These are phyloP conservation scores for Myrmaecium sp. DNA, from an alignment of 2,329 filamentous ascomycete species.

Conservation along the genomic window DNA sequence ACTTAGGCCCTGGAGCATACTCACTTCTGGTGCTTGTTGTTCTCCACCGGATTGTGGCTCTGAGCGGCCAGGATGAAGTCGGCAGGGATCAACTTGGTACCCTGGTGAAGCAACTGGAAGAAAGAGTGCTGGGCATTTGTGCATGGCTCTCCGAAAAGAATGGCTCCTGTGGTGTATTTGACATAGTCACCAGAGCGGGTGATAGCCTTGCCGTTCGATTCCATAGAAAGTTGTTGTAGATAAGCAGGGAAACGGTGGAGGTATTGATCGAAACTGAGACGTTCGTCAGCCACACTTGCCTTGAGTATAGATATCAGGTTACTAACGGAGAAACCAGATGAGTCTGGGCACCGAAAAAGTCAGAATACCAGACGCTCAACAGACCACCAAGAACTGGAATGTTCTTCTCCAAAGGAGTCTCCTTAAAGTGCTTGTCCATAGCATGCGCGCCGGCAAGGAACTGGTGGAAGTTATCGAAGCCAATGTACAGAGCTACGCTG, in stretches of 20 bases:
- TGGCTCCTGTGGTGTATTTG: constrained; percentile 93
- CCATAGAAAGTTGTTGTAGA: constrained; percentile 97
- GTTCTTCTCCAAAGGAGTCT: constrained; percentile 81
- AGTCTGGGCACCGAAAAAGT: constrained; percentile 97
- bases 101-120: constrained; percentile 98
- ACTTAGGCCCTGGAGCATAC: constrained; percentile 4
- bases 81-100: constrained; percentile 94
- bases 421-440: constrained; percentile 97
- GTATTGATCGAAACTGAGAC: constrained; percentile 80
- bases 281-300: constrained; percentile 8
- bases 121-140: constrained; percentile 99
- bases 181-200: constrained; percentile 75
- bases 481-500: constrained; percentile 86
- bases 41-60: constrained; percentile 87
- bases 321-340: constrained; percentile 87
- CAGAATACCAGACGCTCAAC: constrained; percentile 93
- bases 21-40: constrained; percentile 80
- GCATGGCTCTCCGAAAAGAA: constrained; percentile 94
- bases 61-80: constrained; percentile 95
- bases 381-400: constrained; percentile 86
- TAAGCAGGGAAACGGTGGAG: constrained; percentile 98
- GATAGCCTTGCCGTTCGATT: constrained; percentile 97
- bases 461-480: constrained; percentile 93
- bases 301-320: background rate
- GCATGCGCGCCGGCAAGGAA: constrained; percentile 89